Base-by-base conservation (phyloP, 2,329 filamentous ascomycete species). In the Lasiodiplodia sp. region DNA sequence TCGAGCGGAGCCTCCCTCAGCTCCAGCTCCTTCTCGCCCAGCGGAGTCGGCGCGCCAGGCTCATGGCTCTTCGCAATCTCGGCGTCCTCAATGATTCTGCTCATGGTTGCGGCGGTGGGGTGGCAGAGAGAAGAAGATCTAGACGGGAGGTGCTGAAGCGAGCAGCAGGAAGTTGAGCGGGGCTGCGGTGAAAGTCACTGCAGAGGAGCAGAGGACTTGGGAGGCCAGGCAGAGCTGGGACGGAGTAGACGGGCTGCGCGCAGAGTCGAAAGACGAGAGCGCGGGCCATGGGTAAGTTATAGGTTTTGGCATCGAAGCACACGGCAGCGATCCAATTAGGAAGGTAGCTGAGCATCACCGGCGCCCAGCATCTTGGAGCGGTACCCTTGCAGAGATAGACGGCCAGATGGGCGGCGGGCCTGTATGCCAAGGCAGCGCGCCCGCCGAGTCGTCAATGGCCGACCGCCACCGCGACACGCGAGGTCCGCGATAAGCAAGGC, bases 21-120 rank as follows among this genome's bases (percentile, higher is more conserved):
- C 74, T 79, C 78, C 72, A 79, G 77, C 34, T 71, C 71, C 47
- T 74, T 63, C 70, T 79, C 78, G 55, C 73, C 78, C 37, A 78
- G 55, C 47, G 77, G 75, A 40, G 74, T 76, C 8, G 75, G 73
- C 53, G 75, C 63, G 69, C 75, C 75, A 65, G 78, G 78, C 73
- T 79, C 76, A 65, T 78, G 72, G 71, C 73, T 75, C 72, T 78
- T 73, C 69, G 78, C 78, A 70, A 79, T 72, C 67, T 80, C 78
- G 21, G 47, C 51, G 38, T 55, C 63, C 52, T 66, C 63, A 21
- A 66, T 21, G 34, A 28, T 52, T 28, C 63, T 55, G 60, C 60
- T 52, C 60, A 64, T 64, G 11, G 34, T 53, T 52, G 44, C 58
- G 28, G 21, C 7, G 25, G 37, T 16, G n/a, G 14, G 12, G 7